Evolutionary conservation across 768 basidiomycete species (phyloP).

Genomic region (Boletus rufocinnamomeus): DNA sequence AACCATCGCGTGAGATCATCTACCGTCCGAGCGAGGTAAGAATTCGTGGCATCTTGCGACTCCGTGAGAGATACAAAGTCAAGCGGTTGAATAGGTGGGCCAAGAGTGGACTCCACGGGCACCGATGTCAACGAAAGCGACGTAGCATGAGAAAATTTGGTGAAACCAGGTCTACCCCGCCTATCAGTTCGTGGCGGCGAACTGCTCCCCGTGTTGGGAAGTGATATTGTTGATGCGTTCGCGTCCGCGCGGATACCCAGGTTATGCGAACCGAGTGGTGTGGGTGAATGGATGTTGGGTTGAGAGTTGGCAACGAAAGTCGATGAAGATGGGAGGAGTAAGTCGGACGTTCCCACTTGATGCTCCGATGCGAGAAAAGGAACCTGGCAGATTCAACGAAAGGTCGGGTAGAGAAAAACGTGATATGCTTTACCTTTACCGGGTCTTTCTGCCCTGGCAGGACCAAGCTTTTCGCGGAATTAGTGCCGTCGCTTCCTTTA

Average conservation of each 20-base stretch:
- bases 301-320: constrained; percentile 41
- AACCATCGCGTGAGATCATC: constrained; percentile 80
- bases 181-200: constrained; percentile 30
- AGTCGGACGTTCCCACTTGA: constrained; percentile 64
- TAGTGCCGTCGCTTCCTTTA: constrained; percentile 37
- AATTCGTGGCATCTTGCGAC: constrained; percentile 58
- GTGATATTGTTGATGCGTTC: constrained; percentile 42
- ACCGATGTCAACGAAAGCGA: constrained; percentile 39
- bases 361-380: constrained; percentile 70
- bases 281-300: constrained; percentile 40
- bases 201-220: constrained; percentile 38
- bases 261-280: constrained; percentile 36
- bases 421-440: constrained; percentile 53
- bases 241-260: constrained; percentile 33
- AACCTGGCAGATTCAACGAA: constrained; percentile 42
- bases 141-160: constrained; percentile 33
- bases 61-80: constrained; percentile 62
- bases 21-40: constrained; percentile 71
- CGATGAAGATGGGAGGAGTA: constrained; percentile 75
- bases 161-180: constrained; percentile 23
- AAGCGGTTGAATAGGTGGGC: constrained; percentile 61
- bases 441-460: constrained; percentile 72
- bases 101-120: constrained; percentile 34
- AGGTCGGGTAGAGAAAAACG: neutral
- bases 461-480: constrained; percentile 33